These are phyloP conservation scores for Prunus padus DNA, from an alignment of 306 rosid species.

Conservation along the genomic window DNA sequence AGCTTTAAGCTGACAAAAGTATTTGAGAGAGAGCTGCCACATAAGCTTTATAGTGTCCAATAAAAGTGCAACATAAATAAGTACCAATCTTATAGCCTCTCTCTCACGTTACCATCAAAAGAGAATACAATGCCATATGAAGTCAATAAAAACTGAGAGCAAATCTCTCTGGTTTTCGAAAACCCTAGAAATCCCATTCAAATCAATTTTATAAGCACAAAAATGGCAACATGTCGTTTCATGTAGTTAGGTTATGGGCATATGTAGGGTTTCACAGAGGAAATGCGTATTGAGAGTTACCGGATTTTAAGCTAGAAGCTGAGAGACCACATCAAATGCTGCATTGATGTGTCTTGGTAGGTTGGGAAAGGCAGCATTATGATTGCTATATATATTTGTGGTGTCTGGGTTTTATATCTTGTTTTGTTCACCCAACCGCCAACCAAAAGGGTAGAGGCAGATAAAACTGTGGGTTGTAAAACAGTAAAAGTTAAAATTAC, in stretches of 20 bases:
- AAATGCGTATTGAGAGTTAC: neutral
- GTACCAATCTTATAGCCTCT: slow-evolving; percentile 23
- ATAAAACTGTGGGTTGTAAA: neutral
- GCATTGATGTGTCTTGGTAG: neutral
- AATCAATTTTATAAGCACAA: neutral
- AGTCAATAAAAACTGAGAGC: neutral
- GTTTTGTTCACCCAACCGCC: slow-evolving; percentile 9
- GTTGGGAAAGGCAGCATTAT: slow-evolving; percentile 28
- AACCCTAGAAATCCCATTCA: neutral
- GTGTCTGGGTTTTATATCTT: neutral
- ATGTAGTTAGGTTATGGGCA: neutral
- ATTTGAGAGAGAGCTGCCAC: slow-evolving; percentile 26
- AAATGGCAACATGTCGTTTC: neutral
- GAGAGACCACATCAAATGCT: slow-evolving; percentile 15
- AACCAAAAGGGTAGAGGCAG: slow-evolving; percentile 1
- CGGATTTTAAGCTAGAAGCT: neutral
- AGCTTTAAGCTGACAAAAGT: slow-evolving; percentile 34
- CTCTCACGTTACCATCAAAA: slow-evolving; percentile 27
- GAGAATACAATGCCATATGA: slow-evolving; percentile 13
- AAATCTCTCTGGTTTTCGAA: neutral
- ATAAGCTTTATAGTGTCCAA: slow-evolving; percentile 30
- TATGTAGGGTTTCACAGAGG: neutral
- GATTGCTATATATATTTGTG: slow-evolving; percentile 5
- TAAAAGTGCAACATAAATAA: slow-evolving; percentile 27
- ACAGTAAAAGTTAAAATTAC: neutral